Base-by-base conservation (phyloP, 306 rosid species). In the Lathyrus aphaca region DNA sequence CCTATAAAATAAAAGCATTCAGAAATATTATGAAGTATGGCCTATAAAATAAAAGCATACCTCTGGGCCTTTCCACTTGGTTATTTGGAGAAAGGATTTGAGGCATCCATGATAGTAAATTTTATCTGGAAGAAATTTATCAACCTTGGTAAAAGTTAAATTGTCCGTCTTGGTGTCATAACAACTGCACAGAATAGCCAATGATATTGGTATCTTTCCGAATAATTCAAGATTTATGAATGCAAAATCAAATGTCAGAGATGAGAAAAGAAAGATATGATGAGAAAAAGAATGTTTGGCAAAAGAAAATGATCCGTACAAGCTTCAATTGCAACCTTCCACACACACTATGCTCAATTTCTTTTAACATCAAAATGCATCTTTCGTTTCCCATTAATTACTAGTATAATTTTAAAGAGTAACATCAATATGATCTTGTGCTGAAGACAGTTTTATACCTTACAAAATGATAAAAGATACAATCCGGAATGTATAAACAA, bases 31-130 rank as follows among this genome's bases (percentile, higher is more conserved):
- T 45, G 51, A n/a, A 45, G 50, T 63, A n/a, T 60, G 73, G 59
- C 15, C 44, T 69, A 75, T 40, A 50, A 51, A 61, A 49, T 63
- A 56, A 38, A 48, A 23, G 61, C 61, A 71, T 83, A 94, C 98
- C 98, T 94, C 98, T 8, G 96, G 98, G 72, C 98, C 98, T 51
- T 87, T 82, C 97, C 98, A 94, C 86, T 85, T 80, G 39, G 97
- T 90, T 77, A 93, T 88, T 72, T 90, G 82, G 78, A 94, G 97
- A 78, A 94, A 94, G 69, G 96, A 81, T 81, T 94, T 86, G 75
- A 94, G 96, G 84, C 96, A 90, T 73, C 98, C 98, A 32, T 84
- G 96, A 85, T 94, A 90, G 66, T 90, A 90, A 49, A 94, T 71
- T 81, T 87, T 84, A 79, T 84, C 67, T 13, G 91, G 96, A 79